Evolutionary conservation across 2,329 filamentous ascomycete genomes (phyloP), one percentile per base, ranked within the genome.

Genomic region (Corynespora cassiicola): DNA sequence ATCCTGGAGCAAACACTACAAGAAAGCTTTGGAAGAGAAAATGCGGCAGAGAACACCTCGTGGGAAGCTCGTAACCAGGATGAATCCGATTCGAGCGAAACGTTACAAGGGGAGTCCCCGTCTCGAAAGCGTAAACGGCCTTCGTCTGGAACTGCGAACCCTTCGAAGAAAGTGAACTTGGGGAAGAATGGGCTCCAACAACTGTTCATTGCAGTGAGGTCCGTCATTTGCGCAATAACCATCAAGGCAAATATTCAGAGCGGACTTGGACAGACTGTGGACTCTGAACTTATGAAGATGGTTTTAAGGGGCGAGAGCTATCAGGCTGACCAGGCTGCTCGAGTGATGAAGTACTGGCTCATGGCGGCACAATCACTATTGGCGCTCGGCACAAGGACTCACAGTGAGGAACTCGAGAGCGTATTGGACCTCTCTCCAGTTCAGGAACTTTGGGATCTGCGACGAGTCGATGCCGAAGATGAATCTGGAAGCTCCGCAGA

Each of bases 1-100:
- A 79, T 89, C 7, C 63, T 95, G 26, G 81, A 85, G 53, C 79
- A 82, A 53, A 81, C 85, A 0, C 68, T 90, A 31, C 75, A 80
- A 31, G 85, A 90, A 32, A 58, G 61, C 45, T 66, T 63, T 30
- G 56, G 51, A 33, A 35, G n/a, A n/a, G n/a, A n/a, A n/a, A n/a
- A n/a, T n/a, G n/a, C n/a, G n/a, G n/a, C n/a, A n/a, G n/a, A n/a
- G n/a, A n/a, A n/a, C n/a, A n/a, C n/a, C n/a, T n/a, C n/a, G n/a
- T 32, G 44, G 10, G 42, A 49, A 14, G 23, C 36, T 7, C 34
- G 32, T 4, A 23, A 24, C 4, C 45, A 42, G 14, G 48, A 58
- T 20, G 37, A 41, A 7, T 61, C 56, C 16, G 61, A 61, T 5
- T 62, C 59, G 18, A 63, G 58, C 37, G 57, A 60, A 18, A 58